Conservation (phyloP, 148 eudicot species). For the Oxyria digyna region DNA sequence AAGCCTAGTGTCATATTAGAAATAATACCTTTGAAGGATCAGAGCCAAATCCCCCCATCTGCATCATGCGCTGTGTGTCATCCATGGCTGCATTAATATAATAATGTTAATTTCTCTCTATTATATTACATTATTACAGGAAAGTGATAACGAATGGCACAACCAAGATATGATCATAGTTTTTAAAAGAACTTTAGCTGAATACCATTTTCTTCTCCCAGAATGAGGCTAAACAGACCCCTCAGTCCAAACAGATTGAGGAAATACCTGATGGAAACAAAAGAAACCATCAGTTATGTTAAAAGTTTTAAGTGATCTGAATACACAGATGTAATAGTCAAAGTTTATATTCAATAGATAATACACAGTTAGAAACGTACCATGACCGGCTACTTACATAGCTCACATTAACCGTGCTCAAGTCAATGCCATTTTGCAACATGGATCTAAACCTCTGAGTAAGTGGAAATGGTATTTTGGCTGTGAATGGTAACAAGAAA, state of each 20-base stretch:
- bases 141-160: neutral
- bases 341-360: neutral
- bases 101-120: neutral
- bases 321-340: too few relatives aligned
- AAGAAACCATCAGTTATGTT: slow-evolving; percentile 5
- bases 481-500: neutral
- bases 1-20: neutral
- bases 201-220: slow-evolving; percentile 94
- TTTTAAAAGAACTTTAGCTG: too few relatives aligned
- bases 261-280: slow-evolving; percentile 54
- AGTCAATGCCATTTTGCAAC: slow-evolving; percentile 94
- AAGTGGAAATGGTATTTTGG: slow-evolving; percentile 31
- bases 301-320: neutral
- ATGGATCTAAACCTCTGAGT: slow-evolving; percentile 95
- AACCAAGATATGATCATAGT: neutral
- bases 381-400: slow-evolving; percentile 98
- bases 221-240: slow-evolving; percentile 48
- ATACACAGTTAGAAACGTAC: slow-evolving; percentile 17
- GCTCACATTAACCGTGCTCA: slow-evolving; percentile 98
- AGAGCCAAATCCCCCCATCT: slow-evolving; percentile 94
- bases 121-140: too few relatives aligned
- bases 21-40: slow-evolving; percentile 62
- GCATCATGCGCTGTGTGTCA: slow-evolving; percentile 98
- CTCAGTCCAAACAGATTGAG: slow-evolving; percentile 85
- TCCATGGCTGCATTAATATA: slow-evolving; percentile 62